phyloP scores from a whole-genome alignment of 306 rosid genomes.

The Vicia villosa region DNA sequence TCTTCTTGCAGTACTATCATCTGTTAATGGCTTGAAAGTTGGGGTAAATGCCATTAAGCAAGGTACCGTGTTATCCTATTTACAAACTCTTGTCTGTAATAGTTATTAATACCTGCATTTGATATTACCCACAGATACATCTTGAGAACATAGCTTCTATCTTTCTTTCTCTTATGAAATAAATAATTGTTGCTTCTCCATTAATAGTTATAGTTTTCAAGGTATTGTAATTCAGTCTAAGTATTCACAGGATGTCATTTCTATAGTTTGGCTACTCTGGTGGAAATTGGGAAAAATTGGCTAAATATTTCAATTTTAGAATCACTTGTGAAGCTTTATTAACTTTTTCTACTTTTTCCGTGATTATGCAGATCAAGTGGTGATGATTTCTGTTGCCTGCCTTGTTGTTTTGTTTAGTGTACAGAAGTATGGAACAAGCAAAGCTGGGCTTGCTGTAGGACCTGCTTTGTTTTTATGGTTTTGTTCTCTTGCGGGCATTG shows the following conservation, averaged over 20 bases:
- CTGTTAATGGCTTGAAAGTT: constrained; percentile 81
- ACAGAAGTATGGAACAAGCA: constrained; percentile 96
- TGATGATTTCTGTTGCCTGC: constrained; percentile 87
- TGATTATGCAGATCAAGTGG: constrained; percentile 75
- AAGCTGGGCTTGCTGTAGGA: constrained; percentile 93
- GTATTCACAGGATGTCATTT: constrained; percentile 1
- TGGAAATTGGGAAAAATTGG: constrained; percentile 15
- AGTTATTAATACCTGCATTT: constrained; percentile 28
- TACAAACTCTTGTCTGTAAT: constrained; percentile 9
- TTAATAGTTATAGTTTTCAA: constrained; percentile 19
- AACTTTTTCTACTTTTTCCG: constrained; percentile 29
- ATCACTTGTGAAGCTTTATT: constrained; percentile 28
- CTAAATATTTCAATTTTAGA: constrained; percentile 11
- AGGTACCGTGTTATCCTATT: constrained; percentile 52
- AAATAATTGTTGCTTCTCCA: background rate
- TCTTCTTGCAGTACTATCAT: constrained; percentile 73
- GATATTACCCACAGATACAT: constrained; percentile 1
- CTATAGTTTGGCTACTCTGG: constrained; percentile 15
- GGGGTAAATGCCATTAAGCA: constrained; percentile 72
- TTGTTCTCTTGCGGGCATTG: constrained; percentile 78
- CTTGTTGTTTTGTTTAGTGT: constrained; percentile 87
- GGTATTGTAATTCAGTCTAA: constrained; percentile 22
- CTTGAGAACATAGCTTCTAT: constrained; percentile 1
- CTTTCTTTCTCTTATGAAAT: constrained; percentile 6
- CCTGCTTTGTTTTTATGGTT: constrained; percentile 95